These are phyloP conservation scores for Arthrinium phaeospermum DNA, from an alignment of 2,329 filamentous ascomycete genomes.

Conservation along the genomic window DNA sequence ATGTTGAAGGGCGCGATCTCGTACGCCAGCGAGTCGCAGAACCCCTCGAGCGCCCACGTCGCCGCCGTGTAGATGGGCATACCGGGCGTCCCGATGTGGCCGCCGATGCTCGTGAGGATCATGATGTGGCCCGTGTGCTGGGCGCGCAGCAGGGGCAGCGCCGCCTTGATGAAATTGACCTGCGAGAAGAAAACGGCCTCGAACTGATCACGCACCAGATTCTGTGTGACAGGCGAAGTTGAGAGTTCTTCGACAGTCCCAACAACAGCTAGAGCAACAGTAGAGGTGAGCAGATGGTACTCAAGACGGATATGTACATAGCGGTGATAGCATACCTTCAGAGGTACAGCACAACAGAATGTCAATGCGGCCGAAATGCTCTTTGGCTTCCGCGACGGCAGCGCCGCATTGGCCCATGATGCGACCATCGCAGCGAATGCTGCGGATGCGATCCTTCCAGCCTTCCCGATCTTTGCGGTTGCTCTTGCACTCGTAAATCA, in stretches of 20 bases:
- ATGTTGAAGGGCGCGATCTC: constrained; percentile 97
- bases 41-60: constrained; percentile 94
- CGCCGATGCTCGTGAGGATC: constrained; percentile 86
- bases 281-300: not conserved
- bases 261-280: constrained; percentile 68
- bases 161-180: constrained; percentile 92
- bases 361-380: constrained; percentile 85
- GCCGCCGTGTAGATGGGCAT: constrained; percentile 90
- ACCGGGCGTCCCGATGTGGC: constrained; percentile 90
- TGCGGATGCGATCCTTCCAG: constrained; percentile 79
- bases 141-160: constrained; percentile 77
- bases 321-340: constrained; percentile 64
- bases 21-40: constrained; percentile 93
- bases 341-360: constrained; percentile 89
- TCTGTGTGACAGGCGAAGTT: constrained; percentile 73
- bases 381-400: constrained; percentile 84
- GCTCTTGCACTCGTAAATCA: constrained; percentile 74
- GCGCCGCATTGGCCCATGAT: constrained; percentile 77
- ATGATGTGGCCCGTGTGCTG: constrained; percentile 90
- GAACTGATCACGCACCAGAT: constrained; percentile 87
- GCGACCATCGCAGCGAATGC: constrained; percentile 67
- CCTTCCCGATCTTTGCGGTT: constrained; percentile 69
- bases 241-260: constrained; percentile 91
- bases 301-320: not conserved
- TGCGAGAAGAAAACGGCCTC: constrained; percentile 95